Base-by-base conservation (phyloP, 2,329 filamentous ascomycete species). In the Trichoderma asperellum region DNA sequence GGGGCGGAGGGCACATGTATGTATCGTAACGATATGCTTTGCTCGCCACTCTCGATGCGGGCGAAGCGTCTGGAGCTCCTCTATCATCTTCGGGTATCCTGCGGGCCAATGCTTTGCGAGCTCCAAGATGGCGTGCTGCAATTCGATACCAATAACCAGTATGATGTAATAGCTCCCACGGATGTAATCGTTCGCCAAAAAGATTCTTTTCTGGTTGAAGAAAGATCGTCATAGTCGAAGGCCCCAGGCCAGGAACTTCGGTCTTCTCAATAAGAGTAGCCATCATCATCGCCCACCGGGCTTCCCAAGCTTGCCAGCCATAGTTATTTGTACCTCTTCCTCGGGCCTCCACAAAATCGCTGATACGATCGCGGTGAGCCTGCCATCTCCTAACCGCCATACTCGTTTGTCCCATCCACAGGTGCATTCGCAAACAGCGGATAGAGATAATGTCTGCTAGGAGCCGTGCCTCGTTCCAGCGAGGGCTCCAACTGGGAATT, bases 231-330 rank as follows among this genome's bases (percentile, higher is more conserved):
- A 76, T 76, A 1, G 81, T 81, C 2, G 80, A 78, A 1, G 84
- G 81, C 1, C 79, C 80, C 21, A 89, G 79, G 40, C 85, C 85
- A 2, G 82, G 80, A 14, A 89, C 81, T 24, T 84, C 82, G 32
- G 84, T 81, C 71, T 83, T 86, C 71, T 88, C 84, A 21, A 90
- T 84, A 71, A 90, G 76, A 56, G 87, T 83, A 2, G 87, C 88
- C 88, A 91, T 90, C 14, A 88, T 81, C 27, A 82, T 82, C 18
- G 87, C 85, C 88, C 88, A 91, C 68, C 92, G 87, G 52, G 92
- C 89, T 80, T 97, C 92, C 94, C 95, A 99, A 2, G 95, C 94
- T 75, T 93, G 88, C 92, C 94, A 98, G 6, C 93, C 93, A 78
- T 98, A 98, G 73, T 93, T 97, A 37, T 89, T 88, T 2, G 92